phyloP scores from a whole-genome alignment of 371 early-diverging fungal species.

The Choanephora cucurbitarum region DNA sequence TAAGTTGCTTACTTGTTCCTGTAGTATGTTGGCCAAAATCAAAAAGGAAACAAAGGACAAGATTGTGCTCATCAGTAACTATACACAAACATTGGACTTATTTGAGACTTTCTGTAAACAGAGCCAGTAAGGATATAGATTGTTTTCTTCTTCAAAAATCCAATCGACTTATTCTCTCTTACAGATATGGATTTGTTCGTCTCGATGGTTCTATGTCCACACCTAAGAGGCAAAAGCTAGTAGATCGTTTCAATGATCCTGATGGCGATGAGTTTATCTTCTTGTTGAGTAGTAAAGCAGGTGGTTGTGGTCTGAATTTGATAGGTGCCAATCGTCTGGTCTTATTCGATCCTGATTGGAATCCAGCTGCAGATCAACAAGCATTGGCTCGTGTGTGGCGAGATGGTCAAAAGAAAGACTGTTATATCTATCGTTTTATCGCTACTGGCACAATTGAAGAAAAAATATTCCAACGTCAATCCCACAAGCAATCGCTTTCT shows the following conservation, averaged over 20 bases:
- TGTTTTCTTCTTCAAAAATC: no score
- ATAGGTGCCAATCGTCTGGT: slow-evolving; percentile 96
- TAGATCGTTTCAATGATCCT: slow-evolving; percentile 94
- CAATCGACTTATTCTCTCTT: background rate
- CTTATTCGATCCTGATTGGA: slow-evolving; percentile 92
- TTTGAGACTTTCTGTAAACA: slow-evolving; percentile 86
- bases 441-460: slow-evolving; percentile 97
- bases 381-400: slow-evolving; percentile 96
- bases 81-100: slow-evolving; percentile 96
- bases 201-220: slow-evolving; percentile 94
- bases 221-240: slow-evolving; percentile 88
- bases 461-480: slow-evolving; percentile 96
- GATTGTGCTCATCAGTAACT: slow-evolving; percentile 96
- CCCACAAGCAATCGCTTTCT: slow-evolving; percentile 85
- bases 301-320: slow-evolving; percentile 97
- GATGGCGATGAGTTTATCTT: slow-evolving; percentile 87
- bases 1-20: slow-evolving; percentile 35
- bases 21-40: slow-evolving; percentile 66
- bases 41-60: slow-evolving; percentile 84
- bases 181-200: slow-evolving; percentile 79
- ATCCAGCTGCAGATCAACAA: slow-evolving; percentile 81
- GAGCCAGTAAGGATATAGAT: slow-evolving; percentile 70
- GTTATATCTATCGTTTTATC: slow-evolving; percentile 94
- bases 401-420: slow-evolving; percentile 95
- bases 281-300: slow-evolving; percentile 94